These are phyloP conservation scores for Hypoxylon rickii DNA, from an alignment of 495 filamentous ascomycete genomes.

Conservation along the genomic window DNA sequence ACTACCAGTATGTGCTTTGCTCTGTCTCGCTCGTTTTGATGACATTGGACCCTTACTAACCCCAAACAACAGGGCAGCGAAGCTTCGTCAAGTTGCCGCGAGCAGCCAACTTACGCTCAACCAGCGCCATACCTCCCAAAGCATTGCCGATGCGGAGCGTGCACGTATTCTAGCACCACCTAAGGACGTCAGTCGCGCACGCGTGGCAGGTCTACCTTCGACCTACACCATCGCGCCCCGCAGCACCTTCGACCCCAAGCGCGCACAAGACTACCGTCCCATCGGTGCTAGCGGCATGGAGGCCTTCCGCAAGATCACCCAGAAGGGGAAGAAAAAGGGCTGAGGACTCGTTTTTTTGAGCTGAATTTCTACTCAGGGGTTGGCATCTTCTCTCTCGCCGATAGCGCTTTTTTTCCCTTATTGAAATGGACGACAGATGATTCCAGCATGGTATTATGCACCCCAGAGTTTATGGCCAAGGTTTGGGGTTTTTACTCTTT, in stretches of 20 bases:
- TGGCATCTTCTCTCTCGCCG: too few relatives aligned
- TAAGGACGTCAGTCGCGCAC: slow-evolving; percentile 70
- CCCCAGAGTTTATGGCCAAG: too few relatives aligned
- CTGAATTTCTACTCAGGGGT: too few relatives aligned
- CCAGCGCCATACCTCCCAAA: slow-evolving; percentile 48
- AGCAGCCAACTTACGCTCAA: slow-evolving; percentile 51
- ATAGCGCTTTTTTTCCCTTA: too few relatives aligned
- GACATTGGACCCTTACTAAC: slow-evolving; percentile 14
- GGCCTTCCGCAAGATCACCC: slow-evolving; percentile 80
- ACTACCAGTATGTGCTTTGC: slow-evolving; percentile 51
- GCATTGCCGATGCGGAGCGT: slow-evolving; percentile 64
- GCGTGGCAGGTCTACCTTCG: slow-evolving; percentile 67
- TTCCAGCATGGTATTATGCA: too few relatives aligned
- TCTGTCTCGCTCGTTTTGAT: slow-evolving; percentile 41
- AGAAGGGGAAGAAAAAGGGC: slow-evolving; percentile 65
- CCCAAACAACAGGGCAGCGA: slow-evolving; percentile 54
- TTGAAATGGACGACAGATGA: too few relatives aligned
- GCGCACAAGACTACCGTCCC: slow-evolving; percentile 54
- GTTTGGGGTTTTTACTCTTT: too few relatives aligned
- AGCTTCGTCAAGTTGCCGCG: slow-evolving; percentile 46
- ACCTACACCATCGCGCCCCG: slow-evolving; percentile 82
- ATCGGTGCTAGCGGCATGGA: slow-evolving; percentile 76
- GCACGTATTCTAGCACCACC: slow-evolving; percentile 73
- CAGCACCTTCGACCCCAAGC: slow-evolving; percentile 55
- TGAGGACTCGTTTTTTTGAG: too few relatives aligned